Conservation (phyloP, 2,329 filamentous ascomycete species). For the Epichloe coenophiala region DNA sequence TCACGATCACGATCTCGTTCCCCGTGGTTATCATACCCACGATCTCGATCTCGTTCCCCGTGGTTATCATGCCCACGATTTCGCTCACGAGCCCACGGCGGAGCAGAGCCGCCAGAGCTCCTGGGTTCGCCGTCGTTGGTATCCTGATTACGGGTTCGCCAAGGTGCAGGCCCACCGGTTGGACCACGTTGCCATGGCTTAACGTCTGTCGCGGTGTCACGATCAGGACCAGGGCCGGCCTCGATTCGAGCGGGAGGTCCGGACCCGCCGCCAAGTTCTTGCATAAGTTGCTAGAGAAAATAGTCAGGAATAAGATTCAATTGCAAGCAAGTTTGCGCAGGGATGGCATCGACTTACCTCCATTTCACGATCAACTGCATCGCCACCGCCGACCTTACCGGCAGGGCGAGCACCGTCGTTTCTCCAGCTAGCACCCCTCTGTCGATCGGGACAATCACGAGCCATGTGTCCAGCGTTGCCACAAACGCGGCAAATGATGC, state of each 20-base stretch:
- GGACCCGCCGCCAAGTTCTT: conserved; percentile 76
- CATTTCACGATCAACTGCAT: conserved; percentile 86
- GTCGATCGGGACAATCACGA: conserved; percentile 88
- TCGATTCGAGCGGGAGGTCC: conserved; percentile 70
- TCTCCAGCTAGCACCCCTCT: conserved; percentile 83
- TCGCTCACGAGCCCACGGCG: conserved; percentile 51
- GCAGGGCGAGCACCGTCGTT: conserved; percentile 50
- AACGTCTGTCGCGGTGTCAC: conserved; percentile 44
- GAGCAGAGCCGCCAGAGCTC: conserved; percentile 33
- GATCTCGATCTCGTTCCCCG: conserved; percentile 10
- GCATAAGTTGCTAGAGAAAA: conserved; percentile 69
- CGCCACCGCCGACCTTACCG: conserved; percentile 59
- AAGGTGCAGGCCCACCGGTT: conserved; percentile 72
- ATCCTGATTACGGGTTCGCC: conserved; percentile 47
- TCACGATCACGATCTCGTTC: conserved; percentile 4
- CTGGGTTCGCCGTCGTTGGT: conserved; percentile 31
- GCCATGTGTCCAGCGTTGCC: conserved; percentile 98
- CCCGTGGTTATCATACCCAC: not conserved
- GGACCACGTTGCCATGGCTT: conserved; percentile 86
- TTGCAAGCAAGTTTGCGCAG: not conserved
- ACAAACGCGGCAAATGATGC: conserved; percentile 96
- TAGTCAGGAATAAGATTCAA: conserved; percentile 25
- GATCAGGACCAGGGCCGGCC: conserved; percentile 51
- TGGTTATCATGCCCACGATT: conserved; percentile 31
- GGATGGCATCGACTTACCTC: conserved; percentile 49